Evolutionary conservation across 1,139 yeast species (phyloP).

Genomic region (Candida gigantensis): DNA sequence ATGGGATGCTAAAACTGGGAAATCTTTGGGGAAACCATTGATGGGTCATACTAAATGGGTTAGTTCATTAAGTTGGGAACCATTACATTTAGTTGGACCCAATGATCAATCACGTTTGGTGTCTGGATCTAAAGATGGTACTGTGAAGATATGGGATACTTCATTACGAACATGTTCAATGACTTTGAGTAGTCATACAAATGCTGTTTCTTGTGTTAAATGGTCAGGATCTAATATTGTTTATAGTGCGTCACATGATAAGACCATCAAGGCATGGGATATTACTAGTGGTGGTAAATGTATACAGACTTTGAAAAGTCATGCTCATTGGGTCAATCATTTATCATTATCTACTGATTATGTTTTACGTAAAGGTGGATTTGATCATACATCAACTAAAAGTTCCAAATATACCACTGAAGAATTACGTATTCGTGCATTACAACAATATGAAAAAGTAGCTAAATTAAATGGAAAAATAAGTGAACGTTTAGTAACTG

Average conservation of each 20-base stretch:
- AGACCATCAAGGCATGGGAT: constrained; percentile 93
- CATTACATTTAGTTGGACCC: constrained; percentile 72
- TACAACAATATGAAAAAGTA: constrained; percentile 68
- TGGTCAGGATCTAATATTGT: constrained; percentile 93
- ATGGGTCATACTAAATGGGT: constrained; percentile 89
- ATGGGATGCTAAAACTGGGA: constrained; percentile 83
- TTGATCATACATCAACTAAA: constrained; percentile 28
- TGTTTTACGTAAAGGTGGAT: constrained; percentile 69
- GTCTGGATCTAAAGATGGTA: constrained; percentile 90
- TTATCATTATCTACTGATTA: constrained; percentile 88
- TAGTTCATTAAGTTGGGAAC: constrained; percentile 91
- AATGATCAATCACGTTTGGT: constrained; percentile 74
- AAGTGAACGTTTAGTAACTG: constrained; percentile 86
- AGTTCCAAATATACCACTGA: constrained; percentile 22
- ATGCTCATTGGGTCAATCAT: constrained; percentile 98
- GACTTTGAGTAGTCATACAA: constrained; percentile 86
- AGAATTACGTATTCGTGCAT: constrained; percentile 39
- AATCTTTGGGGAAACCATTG: constrained; percentile 70
- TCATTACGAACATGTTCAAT: constrained; percentile 64
- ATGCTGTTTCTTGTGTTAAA: constrained; percentile 88
- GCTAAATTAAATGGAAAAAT: constrained; percentile 69
- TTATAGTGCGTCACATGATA: constrained; percentile 93
- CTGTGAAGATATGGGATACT: constrained; percentile 89
- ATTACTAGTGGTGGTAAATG: constrained; percentile 72
- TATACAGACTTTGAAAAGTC: constrained; percentile 77